Percentiles rank a stretch among this genome's conserved stretches.
Conservation (phyloP, 1,139 yeast genomes). For the Blastobotrys buckinghamii region DNA sequence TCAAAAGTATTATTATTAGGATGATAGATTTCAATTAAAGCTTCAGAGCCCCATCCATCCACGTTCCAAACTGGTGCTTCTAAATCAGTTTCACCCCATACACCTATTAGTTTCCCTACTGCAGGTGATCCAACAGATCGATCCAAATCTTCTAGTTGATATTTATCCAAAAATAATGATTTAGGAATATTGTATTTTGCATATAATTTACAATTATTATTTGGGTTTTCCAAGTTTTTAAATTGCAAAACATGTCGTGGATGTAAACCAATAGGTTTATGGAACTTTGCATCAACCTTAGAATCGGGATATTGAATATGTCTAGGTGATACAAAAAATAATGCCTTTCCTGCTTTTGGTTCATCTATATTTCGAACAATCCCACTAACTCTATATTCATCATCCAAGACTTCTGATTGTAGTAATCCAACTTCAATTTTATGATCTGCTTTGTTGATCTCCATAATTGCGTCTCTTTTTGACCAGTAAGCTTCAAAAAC, state of each 20-base stretch:
- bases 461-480: background rate
- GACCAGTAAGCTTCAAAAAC: constrained; percentile 25
- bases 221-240: constrained; percentile 12
- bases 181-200: constrained; percentile 37
- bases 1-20: constrained; percentile 26
- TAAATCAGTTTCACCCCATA: constrained; percentile 42
- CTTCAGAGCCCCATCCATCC: constrained; percentile 42
- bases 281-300: constrained; percentile 26
- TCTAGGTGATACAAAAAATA: constrained; percentile 21
- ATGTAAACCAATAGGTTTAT: constrained; percentile 42
- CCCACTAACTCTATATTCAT: constrained; percentile 25
- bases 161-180: constrained; percentile 36
- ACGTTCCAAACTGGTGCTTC: constrained; percentile 47
- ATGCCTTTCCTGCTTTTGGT: constrained; percentile 19
- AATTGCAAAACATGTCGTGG: constrained; percentile 33
- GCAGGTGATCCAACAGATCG: constrained; percentile 28
- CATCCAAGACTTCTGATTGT: constrained; percentile 17
- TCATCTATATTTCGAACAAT: constrained; percentile 22
- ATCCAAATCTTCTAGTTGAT: constrained; percentile 36
- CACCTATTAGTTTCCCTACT: constrained; percentile 32
- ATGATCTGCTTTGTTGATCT: constrained; percentile 3
- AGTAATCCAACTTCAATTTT: constrained; percentile 26
- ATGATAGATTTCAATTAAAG: constrained; percentile 34
- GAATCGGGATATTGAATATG: constrained; percentile 26
- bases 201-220: constrained; percentile 34